Percentiles rank a stretch among this genome's conserved stretches.
These are phyloP conservation scores for Chytriomyces confervae DNA, from an alignment of 192 early-diverging fungal genomes.

Conservation along the genomic window DNA sequence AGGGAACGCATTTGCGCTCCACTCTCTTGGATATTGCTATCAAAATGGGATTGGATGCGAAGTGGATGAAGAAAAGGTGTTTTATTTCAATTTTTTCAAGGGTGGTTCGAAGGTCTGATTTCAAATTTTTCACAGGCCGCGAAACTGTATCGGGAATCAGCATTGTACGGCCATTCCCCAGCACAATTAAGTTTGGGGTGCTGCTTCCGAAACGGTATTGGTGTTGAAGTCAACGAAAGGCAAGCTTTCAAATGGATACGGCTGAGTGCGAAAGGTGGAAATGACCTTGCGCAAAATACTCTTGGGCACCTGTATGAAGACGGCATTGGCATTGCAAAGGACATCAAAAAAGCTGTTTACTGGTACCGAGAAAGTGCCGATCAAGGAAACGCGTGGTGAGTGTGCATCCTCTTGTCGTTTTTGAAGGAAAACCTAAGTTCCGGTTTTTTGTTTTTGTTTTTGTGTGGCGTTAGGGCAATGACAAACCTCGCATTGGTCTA, in stretches of 20 bases:
- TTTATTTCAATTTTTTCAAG: neutral
- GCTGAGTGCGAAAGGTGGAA: conserved; percentile 63
- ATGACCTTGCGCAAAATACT: conserved; percentile 78
- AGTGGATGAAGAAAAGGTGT: conserved; percentile 54
- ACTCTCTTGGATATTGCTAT: conserved; percentile 84
- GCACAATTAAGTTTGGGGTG: conserved; percentile 76
- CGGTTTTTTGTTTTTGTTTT: conserved; percentile 14
- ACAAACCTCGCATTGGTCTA: conserved; percentile 59
- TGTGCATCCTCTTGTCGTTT: neutral
- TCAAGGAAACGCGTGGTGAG: conserved; percentile 70
- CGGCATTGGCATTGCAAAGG: conserved; percentile 68
- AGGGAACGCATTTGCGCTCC: conserved; percentile 70
- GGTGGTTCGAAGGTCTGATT: neutral
- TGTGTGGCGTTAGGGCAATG: conserved; percentile 43
- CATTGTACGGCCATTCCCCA: conserved; percentile 58
- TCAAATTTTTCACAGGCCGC: conserved; percentile 47
- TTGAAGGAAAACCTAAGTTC: neutral
- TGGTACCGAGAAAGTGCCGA: conserved; percentile 78
- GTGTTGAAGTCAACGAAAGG: conserved; percentile 64
- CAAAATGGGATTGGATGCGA: conserved; percentile 75
- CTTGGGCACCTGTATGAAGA: conserved; percentile 84
- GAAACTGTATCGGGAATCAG: conserved; percentile 50
- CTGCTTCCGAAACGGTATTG: conserved; percentile 82
- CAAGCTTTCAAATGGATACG: conserved; percentile 79
- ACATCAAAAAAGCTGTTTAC: conserved; percentile 66